A percentile compares a stretch with the other conserved stretches of the same genome.
These are phyloP conservation scores for Bipolaris cookei DNA, from an alignment of 2,329 filamentous ascomycete genomes.

Conservation along the genomic window DNA sequence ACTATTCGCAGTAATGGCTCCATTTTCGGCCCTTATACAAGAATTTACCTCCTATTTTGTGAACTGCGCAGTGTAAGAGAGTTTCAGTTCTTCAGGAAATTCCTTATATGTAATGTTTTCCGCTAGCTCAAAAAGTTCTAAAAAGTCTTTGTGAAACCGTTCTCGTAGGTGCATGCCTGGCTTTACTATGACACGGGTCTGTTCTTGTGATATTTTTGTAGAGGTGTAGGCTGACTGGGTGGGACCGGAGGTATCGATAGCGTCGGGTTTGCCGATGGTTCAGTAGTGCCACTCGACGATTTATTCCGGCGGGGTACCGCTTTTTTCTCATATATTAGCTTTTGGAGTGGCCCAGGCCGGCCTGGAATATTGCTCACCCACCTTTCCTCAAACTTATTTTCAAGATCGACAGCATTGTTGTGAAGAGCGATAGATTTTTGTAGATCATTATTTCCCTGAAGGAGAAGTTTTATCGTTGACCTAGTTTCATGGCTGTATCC, in stretches of 20 bases:
- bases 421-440: conserved; percentile 17
- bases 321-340: conserved; percentile 14
- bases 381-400: conserved; percentile 19
- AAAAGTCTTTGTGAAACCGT: conserved; percentile 10
- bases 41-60: no score
- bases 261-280: neutral
- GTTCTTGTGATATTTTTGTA: neutral
- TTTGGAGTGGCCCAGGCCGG: conserved; percentile 13
- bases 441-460: conserved; percentile 11
- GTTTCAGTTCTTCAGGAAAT: conserved; percentile 13
- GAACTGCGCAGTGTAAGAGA: conserved; percentile 15
- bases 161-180: conserved; percentile 2
- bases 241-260: neutral
- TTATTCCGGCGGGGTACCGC: neutral
- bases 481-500: conserved; percentile 20
- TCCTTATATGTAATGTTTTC: conserved; percentile 5
- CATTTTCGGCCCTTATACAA: conserved; percentile 1
- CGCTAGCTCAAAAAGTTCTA: conserved; percentile 11
- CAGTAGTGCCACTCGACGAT: neutral
- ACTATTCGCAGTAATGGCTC: conserved; percentile 5
- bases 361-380: conserved; percentile 6
- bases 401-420: conserved; percentile 19
- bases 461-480: conserved; percentile 15
- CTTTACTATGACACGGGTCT: conserved; percentile 1
- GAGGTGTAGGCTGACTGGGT: neutral